Evolutionary conservation across 345 rosid genomes (phyloP), one percentile per base, ranked within the genome.

Genomic region (Aquilaria malaccensis): DNA sequence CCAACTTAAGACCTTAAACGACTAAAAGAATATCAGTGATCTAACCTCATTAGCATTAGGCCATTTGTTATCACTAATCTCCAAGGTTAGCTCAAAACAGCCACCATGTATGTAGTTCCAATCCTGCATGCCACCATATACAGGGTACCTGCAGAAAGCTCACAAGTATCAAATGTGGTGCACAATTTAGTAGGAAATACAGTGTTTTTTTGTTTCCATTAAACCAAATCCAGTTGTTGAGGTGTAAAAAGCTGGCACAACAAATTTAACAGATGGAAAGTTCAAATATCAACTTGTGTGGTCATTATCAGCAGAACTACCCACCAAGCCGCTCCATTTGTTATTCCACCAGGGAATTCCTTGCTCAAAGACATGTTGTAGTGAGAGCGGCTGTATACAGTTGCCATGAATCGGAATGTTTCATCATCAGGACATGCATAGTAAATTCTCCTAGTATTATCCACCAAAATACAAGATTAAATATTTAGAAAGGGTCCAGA

Each of bases 71-170:
- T 94, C 96, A 55, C 99, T 88, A 32, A 90, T 74, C 82, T 94
- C 97, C 79, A 94, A 74, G n/a, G 97, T 94, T 81, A 94, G 77
- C 72, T 94, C 99, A 58, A 94, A 85, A 79, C 99, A 94, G 58
- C 85, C 92, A 65, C 86, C 99, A 74, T 90, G 76, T 71, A 94
- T 85, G 74, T 94, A 94, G 73, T 94, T 94, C 97, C 97, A 94
- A 63, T 90, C 99, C 77, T 94, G 99, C 99, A 90, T 94, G 72
- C 92, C 99, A 56, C 96, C 99, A 79, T 90, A 94, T 56, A 94
- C 83, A 7, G 99, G 99, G 69, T 90, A 94, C 97, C 98, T 93
- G 81, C 53, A 70, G 30, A 69, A 65, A 56, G 58, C 73, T 61
- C 74, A 48, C 66, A 30, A 62, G 12, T 58, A 58, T 50, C 50